A percentile compares a stretch with the other conserved stretches of the same genome.
Conservation (phyloP, 2,329 filamentous ascomycete genomes). For the Pestalotiopsis sp. region DNA sequence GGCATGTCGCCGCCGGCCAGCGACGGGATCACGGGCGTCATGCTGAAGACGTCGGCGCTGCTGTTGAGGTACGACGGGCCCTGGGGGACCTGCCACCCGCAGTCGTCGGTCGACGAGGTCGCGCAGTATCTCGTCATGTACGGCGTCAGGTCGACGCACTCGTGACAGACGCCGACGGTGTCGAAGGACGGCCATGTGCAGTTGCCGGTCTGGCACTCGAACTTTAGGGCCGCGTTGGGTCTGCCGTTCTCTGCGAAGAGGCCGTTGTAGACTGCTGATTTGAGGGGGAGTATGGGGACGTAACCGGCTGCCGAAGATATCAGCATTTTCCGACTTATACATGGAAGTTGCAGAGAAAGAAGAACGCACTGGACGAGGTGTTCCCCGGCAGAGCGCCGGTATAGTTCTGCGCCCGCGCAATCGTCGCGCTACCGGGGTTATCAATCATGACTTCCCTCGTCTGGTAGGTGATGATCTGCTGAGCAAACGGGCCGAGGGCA, state of each 20-base stretch:
- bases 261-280: slow-evolving; percentile 34
- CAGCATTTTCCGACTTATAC: neutral
- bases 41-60: slow-evolving; percentile 30
- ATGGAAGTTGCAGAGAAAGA: neutral
- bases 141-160: slow-evolving; percentile 27
- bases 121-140: slow-evolving; percentile 28
- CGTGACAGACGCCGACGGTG: slow-evolving; percentile 27
- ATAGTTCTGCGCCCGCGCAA: slow-evolving; percentile 28
- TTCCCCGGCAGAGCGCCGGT: slow-evolving; percentile 26
- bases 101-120: slow-evolving; percentile 13
- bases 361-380: slow-evolving; percentile 20
- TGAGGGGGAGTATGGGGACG: slow-evolving; percentile 32
- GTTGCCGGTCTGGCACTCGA: slow-evolving; percentile 29
- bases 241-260: slow-evolving; percentile 33
- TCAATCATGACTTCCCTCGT: slow-evolving; percentile 19
- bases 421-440: slow-evolving; percentile 22
- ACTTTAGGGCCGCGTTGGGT: slow-evolving; percentile 24
- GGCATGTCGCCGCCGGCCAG: slow-evolving; percentile 23
- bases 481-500: slow-evolving; percentile 30
- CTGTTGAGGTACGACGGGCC: slow-evolving; percentile 23
- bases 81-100: slow-evolving; percentile 30
- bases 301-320: slow-evolving; percentile 21
- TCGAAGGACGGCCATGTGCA: slow-evolving; percentile 30
- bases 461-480: slow-evolving; percentile 31
- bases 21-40: slow-evolving; percentile 29